Conservation (phyloP, 2,329 filamentous ascomycete genomes). For the Sporothrix schenckii region DNA sequence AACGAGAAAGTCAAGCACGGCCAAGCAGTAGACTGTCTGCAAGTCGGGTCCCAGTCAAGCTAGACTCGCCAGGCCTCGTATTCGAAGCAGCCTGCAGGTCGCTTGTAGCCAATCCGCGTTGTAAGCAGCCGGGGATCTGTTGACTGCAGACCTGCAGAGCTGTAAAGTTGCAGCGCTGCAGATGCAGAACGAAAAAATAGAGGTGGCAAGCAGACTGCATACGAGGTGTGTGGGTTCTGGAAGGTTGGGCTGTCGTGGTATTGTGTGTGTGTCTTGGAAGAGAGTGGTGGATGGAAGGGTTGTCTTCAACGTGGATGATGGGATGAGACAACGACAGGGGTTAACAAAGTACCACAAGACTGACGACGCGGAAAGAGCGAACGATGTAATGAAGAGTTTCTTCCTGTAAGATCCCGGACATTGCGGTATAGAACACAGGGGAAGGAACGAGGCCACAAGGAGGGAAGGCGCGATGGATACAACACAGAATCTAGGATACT, state of each 20-base stretch:
- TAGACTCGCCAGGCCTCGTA: conserved; percentile 25
- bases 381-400: not conserved
- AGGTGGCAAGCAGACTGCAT: not conserved
- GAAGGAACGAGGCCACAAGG: conserved; percentile 14
- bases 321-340: not conserved
- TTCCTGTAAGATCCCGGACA: not conserved
- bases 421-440: not conserved
- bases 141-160: conserved; percentile 18
- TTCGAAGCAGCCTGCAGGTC: conserved; percentile 28
- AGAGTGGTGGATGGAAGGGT: not conserved
- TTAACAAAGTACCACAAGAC: not conserved
- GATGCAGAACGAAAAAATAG: not conserved
- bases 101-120: conserved; percentile 30
- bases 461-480: conserved; percentile 7
- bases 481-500: conserved; percentile 6
- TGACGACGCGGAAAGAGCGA: conserved; percentile 8
- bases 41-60: not conserved
- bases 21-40: not conserved
- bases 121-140: conserved; percentile 22
- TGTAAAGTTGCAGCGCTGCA: not conserved
- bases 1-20: not conserved
- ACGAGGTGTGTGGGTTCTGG: conserved; percentile 20
- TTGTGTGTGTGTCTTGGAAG: not conserved
- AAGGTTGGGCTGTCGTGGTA: not conserved
- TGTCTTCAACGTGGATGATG: conserved; percentile 7